Evolutionary conservation across 2,329 filamentous ascomycete species (phyloP).

Genomic region (Metarhizium guizhouense): DNA sequence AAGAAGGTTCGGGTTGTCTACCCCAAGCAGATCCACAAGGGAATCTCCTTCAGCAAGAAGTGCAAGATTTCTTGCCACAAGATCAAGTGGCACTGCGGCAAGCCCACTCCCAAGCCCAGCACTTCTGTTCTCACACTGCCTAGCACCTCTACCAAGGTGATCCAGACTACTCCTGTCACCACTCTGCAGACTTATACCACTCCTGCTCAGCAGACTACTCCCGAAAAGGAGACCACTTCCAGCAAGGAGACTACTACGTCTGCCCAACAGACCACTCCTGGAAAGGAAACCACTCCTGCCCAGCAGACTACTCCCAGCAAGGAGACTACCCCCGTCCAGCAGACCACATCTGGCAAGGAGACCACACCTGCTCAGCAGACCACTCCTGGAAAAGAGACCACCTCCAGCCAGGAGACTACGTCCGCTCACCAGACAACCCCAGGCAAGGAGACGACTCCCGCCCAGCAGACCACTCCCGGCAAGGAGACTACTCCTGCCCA

Average conservation of each 20-base stretch:
- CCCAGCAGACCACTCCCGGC: conserved; percentile 5
- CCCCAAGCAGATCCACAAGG: conserved; percentile 44
- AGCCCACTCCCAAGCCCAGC: conserved; percentile 10
- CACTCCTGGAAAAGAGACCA: neutral
- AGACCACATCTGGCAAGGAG: neutral
- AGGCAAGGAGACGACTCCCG: neutral
- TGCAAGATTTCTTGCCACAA: conserved; percentile 49
- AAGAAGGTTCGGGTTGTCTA: conserved; percentile 67
- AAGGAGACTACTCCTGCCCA: neutral
- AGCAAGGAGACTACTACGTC: neutral
- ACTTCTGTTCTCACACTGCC: neutral
- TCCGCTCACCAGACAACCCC: too few relatives aligned
- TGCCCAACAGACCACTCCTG: conserved; percentile 5
- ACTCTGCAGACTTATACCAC: neutral
- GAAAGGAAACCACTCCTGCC: neutral
- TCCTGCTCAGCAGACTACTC: neutral
- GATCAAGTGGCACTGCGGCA: conserved; percentile 56
- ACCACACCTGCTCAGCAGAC: conserved; percentile 3
- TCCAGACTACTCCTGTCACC: conserved; percentile 9
- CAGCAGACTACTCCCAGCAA: neutral
- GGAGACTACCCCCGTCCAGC: neutral
- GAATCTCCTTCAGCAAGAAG: conserved; percentile 31
- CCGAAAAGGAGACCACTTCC: too few relatives aligned
- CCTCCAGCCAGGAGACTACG: neutral
- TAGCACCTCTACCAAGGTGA: neutral